Evolutionary conservation across 331 rosid genomes (phyloP).

Genomic region (Rosa hybrid): DNA sequence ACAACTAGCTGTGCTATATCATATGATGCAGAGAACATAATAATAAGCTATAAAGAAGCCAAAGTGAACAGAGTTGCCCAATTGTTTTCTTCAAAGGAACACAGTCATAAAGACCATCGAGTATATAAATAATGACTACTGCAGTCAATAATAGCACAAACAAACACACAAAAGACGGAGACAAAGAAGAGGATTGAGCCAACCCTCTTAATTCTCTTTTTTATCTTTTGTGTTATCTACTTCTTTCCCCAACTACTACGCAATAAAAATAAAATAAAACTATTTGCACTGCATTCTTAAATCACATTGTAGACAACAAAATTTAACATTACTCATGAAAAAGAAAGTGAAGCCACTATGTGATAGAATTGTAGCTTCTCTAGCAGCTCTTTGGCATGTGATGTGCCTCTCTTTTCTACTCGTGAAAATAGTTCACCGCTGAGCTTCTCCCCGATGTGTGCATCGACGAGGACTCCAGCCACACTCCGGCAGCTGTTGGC

Average conservation of each 20-base stretch:
- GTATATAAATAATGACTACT: constrained; percentile 31
- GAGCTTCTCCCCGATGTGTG: constrained; percentile 83
- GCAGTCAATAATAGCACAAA: constrained; percentile 43
- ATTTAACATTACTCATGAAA: neutral
- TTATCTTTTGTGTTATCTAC: constrained; percentile 18
- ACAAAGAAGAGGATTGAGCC: neutral
- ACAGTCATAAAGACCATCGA: constrained; percentile 41
- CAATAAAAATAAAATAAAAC: neutral
- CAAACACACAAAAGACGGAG: constrained; percentile 23
- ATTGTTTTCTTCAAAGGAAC: constrained; percentile 34
- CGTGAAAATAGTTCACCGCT: constrained; percentile 68
- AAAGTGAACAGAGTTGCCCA: constrained; percentile 16
- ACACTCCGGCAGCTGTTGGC: constrained; percentile 82
- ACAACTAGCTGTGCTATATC: constrained; percentile 25
- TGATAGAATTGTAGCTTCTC: constrained; percentile 90
- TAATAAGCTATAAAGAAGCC: constrained; percentile 24
- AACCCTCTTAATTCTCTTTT: constrained; percentile 10
- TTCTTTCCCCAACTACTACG: neutral
- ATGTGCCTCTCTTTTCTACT: constrained; percentile 61
- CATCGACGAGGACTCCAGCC: constrained; percentile 83
- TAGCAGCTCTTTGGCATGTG: constrained; percentile 67
- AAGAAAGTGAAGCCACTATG: constrained; percentile 89
- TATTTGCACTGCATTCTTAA: neutral
- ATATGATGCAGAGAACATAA: constrained; percentile 32
- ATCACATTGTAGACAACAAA: neutral